Evolutionary conservation across 192 early-diverging fungal species (phyloP).

Genomic region (Linnemannia elongata): DNA sequence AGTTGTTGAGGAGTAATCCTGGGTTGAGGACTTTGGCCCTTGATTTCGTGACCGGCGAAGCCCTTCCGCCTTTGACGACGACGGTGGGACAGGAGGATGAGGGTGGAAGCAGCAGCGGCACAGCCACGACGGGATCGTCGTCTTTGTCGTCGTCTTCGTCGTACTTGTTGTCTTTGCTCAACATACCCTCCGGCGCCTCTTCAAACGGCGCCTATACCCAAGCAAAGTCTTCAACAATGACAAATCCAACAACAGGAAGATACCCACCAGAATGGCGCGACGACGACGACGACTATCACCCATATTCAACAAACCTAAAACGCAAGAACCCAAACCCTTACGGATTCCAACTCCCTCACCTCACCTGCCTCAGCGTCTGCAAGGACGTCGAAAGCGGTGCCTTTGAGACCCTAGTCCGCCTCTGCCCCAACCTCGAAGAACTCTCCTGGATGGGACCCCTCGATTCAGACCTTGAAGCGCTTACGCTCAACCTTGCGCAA

Average conservation of each 20-base stretch:
- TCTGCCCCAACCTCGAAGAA: conserved; percentile 25
- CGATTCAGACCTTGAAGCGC: conserved; percentile 7
- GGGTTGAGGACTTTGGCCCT: conserved; percentile 13
- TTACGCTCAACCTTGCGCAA: conserved; percentile 15
- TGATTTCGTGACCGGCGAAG: conserved; percentile 26
- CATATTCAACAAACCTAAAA: not conserved
- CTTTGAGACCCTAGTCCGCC: conserved; percentile 17
- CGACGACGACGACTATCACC: not conserved
- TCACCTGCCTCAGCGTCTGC: conserved; percentile 25
- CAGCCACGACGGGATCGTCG: not conserved
- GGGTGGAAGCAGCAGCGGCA: no score
- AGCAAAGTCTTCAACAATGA: not conserved
- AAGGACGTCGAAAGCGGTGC: conserved; percentile 28
- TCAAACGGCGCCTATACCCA: not conserved
- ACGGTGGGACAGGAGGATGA: no score
- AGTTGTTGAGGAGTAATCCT: conserved; percentile 11
- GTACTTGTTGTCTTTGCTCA: not conserved
- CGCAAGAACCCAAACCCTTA: not conserved
- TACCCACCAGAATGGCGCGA: not conserved
- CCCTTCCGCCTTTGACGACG: not conserved
- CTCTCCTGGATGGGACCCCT: conserved; percentile 34
- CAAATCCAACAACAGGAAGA: not conserved
- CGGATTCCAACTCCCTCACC: conserved; percentile 3
- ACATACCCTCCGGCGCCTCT: not conserved
- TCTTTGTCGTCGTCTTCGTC: not conserved